Evolutionary conservation across 176 grass and related monocot species (phyloP), one percentile per base, ranked within the genome.

Genomic region (Poa pratensis): DNA sequence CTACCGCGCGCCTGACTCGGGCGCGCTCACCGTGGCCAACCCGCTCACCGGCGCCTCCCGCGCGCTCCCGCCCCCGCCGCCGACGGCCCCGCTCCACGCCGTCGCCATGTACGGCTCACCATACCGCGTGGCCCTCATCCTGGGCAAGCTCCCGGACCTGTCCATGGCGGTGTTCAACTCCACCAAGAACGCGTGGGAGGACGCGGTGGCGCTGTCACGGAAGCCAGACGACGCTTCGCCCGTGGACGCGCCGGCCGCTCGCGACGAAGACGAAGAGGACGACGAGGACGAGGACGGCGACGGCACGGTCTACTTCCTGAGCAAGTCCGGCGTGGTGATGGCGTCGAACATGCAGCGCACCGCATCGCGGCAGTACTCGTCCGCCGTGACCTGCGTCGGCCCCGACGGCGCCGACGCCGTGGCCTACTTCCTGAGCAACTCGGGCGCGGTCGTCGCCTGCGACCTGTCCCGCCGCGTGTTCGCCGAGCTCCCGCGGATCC

Each of bases 251-350:
- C 53, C 10, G 32, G 24, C 37, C 30, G 26, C 51, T n/a, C 48
- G 69, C 72, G 94, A 84, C 12, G 88, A 24, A 22, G 40, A 19
- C 17, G 89, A 24, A 22, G 89, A 19, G 11, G 90, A 34, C 16
- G 81, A 63, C 34, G 88, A 76, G 40, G 54, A 20, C 23, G 92
- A 14, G 16, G 90, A 32, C 13, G 91, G 49, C 19, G 87, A 85
- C 63, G 94, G 83, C 69, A 60, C 79, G 35, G 86, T 99, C 1
- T 99, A 92, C 68, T 99, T 90, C 76, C 86, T 99, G 5, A 96
- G 86, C 85, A 99, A 99, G 86, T 35, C 97, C 12, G 97, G 97
- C 78, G 88, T 91, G 40, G 76, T 99, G 12, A 84, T 99, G 73
- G 86, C 90, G 3, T 82, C 94, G 7, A 96, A 83, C 76, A 96